Evolutionary conservation across 1,284 basidiomycete species (phyloP).

Genomic region (Microbotryum lychnidis-dioicae): DNA sequence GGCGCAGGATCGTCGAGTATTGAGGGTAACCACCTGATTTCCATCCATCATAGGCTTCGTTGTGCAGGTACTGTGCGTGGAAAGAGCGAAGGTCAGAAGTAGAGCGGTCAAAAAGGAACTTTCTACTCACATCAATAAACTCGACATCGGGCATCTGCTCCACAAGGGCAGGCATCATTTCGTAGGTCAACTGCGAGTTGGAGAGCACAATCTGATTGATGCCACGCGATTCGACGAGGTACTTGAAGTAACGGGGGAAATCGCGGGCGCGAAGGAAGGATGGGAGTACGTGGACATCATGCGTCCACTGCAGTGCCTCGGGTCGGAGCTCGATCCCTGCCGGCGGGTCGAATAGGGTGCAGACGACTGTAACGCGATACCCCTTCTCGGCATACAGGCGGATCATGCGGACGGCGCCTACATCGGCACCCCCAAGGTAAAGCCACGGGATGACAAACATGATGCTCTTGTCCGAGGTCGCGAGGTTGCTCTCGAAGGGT

Average conservation of each 20-base stretch:
- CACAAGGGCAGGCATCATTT: slow-evolving; percentile 28
- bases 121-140: slow-evolving; percentile 25
- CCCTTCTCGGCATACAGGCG: slow-evolving; percentile 26
- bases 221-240: slow-evolving; percentile 20
- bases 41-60: slow-evolving; percentile 31
- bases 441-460: slow-evolving; percentile 30
- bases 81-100: not conserved
- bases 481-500: slow-evolving; percentile 18
- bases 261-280: slow-evolving; percentile 24
- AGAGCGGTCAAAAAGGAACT: too few relatives aligned
- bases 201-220: slow-evolving; percentile 21
- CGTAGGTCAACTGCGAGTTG: slow-evolving; percentile 28
- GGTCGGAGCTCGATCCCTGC: slow-evolving; percentile 29
- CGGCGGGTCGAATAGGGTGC: slow-evolving; percentile 26
- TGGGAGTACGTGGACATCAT: slow-evolving; percentile 29
- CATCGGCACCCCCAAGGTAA: slow-evolving; percentile 26
- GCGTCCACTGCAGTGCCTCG: slow-evolving; percentile 28
- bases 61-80: slow-evolving; percentile 27
- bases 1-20: slow-evolving; percentile 29
- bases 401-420: slow-evolving; percentile 29
- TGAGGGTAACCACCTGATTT: slow-evolving; percentile 30
- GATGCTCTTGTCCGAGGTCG: slow-evolving; percentile 21
- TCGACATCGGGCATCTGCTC: slow-evolving; percentile 28
- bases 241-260: slow-evolving; percentile 27
- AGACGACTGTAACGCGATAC: slow-evolving; percentile 29